A percentile compares a stretch with the other conserved stretches of the same genome.
Conservation (phyloP, 352 stramenopile species). For the Globisporangium middletonii region DNA sequence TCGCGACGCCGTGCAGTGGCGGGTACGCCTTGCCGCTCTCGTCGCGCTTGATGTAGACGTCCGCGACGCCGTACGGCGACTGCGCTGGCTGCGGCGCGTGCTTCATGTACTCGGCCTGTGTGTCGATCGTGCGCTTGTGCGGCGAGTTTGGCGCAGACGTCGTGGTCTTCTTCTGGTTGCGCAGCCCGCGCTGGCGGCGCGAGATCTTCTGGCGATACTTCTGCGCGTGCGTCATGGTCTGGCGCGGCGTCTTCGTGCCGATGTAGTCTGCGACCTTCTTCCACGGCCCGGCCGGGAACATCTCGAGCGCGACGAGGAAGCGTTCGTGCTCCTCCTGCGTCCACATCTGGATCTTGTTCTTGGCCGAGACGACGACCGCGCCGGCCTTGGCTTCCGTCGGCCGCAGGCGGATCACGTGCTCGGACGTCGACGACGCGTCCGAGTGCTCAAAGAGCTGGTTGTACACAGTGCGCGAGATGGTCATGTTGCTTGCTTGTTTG, state of each 20-base stretch:
- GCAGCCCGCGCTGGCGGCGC: constrained; percentile 58
- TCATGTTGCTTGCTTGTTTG: constrained; percentile 58
- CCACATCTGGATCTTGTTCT: constrained; percentile 85
- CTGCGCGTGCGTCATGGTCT: constrained; percentile 90
- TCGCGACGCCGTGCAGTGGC: not conserved
- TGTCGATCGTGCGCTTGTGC: constrained; percentile 12
- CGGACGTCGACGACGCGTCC: constrained; percentile 13
- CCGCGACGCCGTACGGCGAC: constrained; percentile 54
- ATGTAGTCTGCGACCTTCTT: constrained; percentile 85
- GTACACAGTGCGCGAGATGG: constrained; percentile 78
- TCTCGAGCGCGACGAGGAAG: constrained; percentile 79
- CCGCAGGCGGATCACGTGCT: constrained; percentile 67
- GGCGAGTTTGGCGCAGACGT: constrained; percentile 10
- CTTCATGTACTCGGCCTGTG: constrained; percentile 25
- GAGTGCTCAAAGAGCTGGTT: constrained; percentile 80
- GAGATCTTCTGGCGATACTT: constrained; percentile 85
- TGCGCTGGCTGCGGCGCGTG: constrained; percentile 21
- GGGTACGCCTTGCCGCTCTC: constrained; percentile 17
- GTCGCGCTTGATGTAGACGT: constrained; percentile 46
- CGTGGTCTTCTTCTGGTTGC: constrained; percentile 65
- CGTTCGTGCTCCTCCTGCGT: constrained; percentile 83
- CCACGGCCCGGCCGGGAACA: constrained; percentile 80
- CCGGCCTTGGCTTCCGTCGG: constrained; percentile 77
- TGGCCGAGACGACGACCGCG: constrained; percentile 69
- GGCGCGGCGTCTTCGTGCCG: constrained; percentile 84